Evolutionary conservation across 2,329 filamentous ascomycete genomes (phyloP).

Genomic region (Xylariales sp.): DNA sequence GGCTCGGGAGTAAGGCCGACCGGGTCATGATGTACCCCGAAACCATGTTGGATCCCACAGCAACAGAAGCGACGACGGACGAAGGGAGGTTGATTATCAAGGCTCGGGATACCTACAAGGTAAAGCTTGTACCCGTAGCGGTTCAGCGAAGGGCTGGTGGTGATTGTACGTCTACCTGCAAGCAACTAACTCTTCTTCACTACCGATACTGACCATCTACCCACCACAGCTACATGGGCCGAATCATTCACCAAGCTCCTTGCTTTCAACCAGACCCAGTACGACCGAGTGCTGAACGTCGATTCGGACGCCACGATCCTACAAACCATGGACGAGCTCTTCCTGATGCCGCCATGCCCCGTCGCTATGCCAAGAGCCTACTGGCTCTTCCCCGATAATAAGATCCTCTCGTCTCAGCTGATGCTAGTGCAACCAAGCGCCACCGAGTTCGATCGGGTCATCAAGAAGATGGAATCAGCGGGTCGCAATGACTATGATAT

Average conservation of each 20-base stretch:
- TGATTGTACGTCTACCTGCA: conserved; percentile 28
- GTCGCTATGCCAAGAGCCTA: conserved; percentile 69
- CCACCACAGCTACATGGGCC: conserved; percentile 47
- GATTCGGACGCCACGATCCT: conserved; percentile 62
- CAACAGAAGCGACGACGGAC: conserved; percentile 20
- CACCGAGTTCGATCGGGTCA: conserved; percentile 39
- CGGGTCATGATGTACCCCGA: conserved; percentile 43
- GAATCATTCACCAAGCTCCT: conserved; percentile 64
- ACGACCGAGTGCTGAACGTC: conserved; percentile 44
- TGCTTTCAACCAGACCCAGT: conserved; percentile 63
- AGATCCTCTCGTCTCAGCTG: conserved; percentile 54
- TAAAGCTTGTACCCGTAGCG: conserved; percentile 37
- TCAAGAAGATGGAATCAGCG: conserved; percentile 28
- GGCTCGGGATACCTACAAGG: conserved; percentile 39
- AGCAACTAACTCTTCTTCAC: neutral
- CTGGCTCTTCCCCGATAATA: conserved; percentile 54
- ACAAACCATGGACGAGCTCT: conserved; percentile 64
- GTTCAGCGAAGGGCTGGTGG: conserved; percentile 31
- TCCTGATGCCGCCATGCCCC: conserved; percentile 56
- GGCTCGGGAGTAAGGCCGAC: conserved; percentile 37
- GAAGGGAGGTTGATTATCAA: conserved; percentile 33
- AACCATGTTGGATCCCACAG: conserved; percentile 29
- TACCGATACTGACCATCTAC: neutral
- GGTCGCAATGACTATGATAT: conserved; percentile 52
- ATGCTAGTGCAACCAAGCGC: conserved; percentile 57